phyloP scores from a whole-genome alignment of 2,329 filamentous ascomycete species.

The Myriosclerotinia duriaeana region DNA sequence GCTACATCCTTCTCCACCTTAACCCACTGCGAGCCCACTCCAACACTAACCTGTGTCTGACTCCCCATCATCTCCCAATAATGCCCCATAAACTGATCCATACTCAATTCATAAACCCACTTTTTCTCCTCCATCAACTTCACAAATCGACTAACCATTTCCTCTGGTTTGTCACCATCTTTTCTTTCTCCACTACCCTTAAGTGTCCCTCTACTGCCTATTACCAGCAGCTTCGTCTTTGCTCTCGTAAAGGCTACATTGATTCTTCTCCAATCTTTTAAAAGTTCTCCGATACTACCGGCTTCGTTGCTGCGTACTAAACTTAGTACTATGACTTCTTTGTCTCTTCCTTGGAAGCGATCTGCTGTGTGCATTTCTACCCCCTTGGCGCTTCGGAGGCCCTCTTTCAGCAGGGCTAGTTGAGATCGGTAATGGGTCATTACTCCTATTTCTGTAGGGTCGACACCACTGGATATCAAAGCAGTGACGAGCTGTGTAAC shows the following conservation, averaged over 20 bases:
- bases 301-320: slow-evolving; percentile 85
- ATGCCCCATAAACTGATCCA: slow-evolving; percentile 65
- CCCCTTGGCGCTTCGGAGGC: slow-evolving; percentile 58
- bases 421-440: slow-evolving; percentile 97
- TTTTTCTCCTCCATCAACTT: slow-evolving; percentile 69
- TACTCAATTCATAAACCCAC: slow-evolving; percentile 78
- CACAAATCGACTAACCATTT: slow-evolving; percentile 76
- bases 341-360: slow-evolving; percentile 94
- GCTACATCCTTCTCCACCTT: slow-evolving; percentile 17
- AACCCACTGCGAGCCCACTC: slow-evolving; percentile 24
- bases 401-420: slow-evolving; percentile 75
- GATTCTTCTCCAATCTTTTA: slow-evolving; percentile 88
- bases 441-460: slow-evolving; percentile 77
- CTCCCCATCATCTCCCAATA: slow-evolving; percentile 56
- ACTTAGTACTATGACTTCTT: slow-evolving; percentile 84
- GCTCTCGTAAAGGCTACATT: slow-evolving; percentile 95
- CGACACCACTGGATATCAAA: slow-evolving; percentile 72
- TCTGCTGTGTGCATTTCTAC: slow-evolving; percentile 97
- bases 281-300: slow-evolving; percentile 80
- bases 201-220: slow-evolving; percentile 82
- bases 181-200: slow-evolving; percentile 60
- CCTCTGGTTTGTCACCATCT: slow-evolving; percentile 54
- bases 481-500: slow-evolving; percentile 77
- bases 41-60: slow-evolving; percentile 44
- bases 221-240: slow-evolving; percentile 83